Evolutionary conservation across 371 early-diverging fungal genomes (phyloP), one percentile per base, ranked within the genome.

Genomic region (Zychaea mexicana): DNA sequence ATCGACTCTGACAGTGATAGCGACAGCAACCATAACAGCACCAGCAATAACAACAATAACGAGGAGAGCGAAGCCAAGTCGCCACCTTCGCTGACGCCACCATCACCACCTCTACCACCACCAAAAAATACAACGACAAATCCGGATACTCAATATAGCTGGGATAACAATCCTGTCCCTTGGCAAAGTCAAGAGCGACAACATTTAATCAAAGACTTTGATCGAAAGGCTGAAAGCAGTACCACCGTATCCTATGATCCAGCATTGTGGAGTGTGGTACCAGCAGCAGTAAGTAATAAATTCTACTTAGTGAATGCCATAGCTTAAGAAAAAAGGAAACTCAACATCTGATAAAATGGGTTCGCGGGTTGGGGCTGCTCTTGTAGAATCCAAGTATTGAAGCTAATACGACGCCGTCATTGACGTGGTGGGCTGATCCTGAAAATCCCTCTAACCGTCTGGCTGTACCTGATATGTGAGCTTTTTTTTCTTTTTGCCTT

Each of bases 361-460:
- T n/a, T n/a, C n/a, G n/a, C n/a, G n/a, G n/a, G 32, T 28, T 9
- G 5, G 55, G 30, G 56, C 24, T 56, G 31, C 42, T 22, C n/a
- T 30, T 13, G 22, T 27, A 19, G 45, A 58, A 28, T 1, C 22
- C 65, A 9, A 24, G 7, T 32, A 49, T 46, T 27, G 19, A 36
- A 12, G 24, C 26, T 27, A 10, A 9, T 21, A 33, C 54, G 28
- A 33, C 54, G 31, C 39, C 64, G 21, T 53, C 58, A 6, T 39
- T 82, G 12, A 79, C 79, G 19, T 76, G 78, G 78, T 82, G 82
- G 82, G 65, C 33, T 17, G 79, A 82, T 31, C 82, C 82, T 9
- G 69, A 70, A 10, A 52, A 76, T 70, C 78, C 76, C 4, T 61
- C 66, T 6, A 69, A 74, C 2, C 65, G 77, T 42, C 33, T 36